Evolutionary conservation across 805 yeast genomes (phyloP), one percentile per base, ranked within the genome.

Genomic region (Barnettozyma californica): DNA sequence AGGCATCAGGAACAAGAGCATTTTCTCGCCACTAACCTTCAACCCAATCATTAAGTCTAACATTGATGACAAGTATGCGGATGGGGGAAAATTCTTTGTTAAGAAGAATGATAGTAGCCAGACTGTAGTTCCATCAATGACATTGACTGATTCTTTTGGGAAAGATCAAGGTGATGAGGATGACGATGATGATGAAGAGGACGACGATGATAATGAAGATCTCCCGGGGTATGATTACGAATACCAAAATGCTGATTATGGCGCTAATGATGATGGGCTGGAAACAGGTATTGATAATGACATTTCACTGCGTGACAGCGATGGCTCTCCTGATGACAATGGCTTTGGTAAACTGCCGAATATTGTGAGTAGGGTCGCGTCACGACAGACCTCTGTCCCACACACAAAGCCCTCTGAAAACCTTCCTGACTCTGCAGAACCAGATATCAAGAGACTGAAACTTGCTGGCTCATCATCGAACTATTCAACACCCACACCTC

Each of bases 21-120:
- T 84, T 0, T 91, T 89, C 65, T 87, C 96, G 0, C 95, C 96
- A 0, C 70, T 90, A 38, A 74, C 77, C 38, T 91, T 90, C 67
- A 85, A 87, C 57, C 96, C 96, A 0, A 76, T 84, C 18, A 84
- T 88, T 47, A 82, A 81, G 48, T 76, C 78, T 42, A 81, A 78
- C 49, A 82, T 92, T 36, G 98, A 92, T 61, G 81, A 86, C 48
- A 92, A 92, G 60, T 92, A 92, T 59, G 83, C 84, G 11, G 76
- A 76, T 53, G 99, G 99, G 6, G 99, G 99, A 2, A 86, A 91
- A 60, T 92, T 87, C 61, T 90, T 82, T 61, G 87, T 86, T 14
- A 40, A 50, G 57, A 5, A 44, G 35, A 5, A 49, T 5, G 57
- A 58, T 9, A 38, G 37, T 1, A 54, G 55, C 31, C 66, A 70